Evolutionary conservation across 2,329 filamentous ascomycete genomes (phyloP).

Genomic region (Aureobasidium sp.): DNA sequence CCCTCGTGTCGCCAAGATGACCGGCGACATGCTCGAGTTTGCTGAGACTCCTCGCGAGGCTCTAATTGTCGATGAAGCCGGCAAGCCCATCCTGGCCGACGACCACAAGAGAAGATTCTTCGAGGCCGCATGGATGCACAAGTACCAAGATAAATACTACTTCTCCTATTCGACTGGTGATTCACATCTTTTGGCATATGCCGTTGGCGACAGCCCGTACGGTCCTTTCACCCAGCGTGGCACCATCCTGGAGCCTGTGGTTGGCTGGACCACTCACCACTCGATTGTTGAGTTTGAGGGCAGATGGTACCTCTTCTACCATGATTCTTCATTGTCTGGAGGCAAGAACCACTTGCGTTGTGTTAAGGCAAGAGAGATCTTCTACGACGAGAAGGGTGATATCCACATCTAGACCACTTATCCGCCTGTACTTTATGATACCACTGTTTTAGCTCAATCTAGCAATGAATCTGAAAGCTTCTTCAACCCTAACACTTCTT

Average conservation of each 20-base stretch:
- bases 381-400: constrained; percentile 58
- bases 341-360: constrained; percentile 63
- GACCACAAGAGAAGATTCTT: constrained; percentile 72
- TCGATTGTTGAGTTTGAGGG: constrained; percentile 66
- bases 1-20: constrained; percentile 58
- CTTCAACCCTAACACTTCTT: too few relatives aligned
- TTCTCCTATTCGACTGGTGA: constrained; percentile 73
- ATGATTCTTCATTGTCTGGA: constrained; percentile 60
- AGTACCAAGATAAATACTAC: constrained; percentile 61
- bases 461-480: too few relatives aligned
- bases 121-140: constrained; percentile 74
- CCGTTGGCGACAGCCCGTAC: constrained; percentile 52
- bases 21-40: constrained; percentile 58
- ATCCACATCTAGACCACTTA: constrained; percentile 31
- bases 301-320: constrained; percentile 68
- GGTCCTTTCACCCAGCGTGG: constrained; percentile 68
- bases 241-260: constrained; percentile 63
- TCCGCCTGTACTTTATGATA: background rate
- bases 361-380: constrained; percentile 68
- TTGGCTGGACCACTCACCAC: constrained; percentile 77
- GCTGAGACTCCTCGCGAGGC: constrained; percentile 49
- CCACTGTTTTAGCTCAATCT: too few relatives aligned
- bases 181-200: constrained; percentile 66
- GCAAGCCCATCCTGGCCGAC: constrained; percentile 51
- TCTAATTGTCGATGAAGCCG: constrained; percentile 55